phyloP scores from a whole-genome alignment of 768 basidiomycete genomes.

The Russula ochroleuca region DNA sequence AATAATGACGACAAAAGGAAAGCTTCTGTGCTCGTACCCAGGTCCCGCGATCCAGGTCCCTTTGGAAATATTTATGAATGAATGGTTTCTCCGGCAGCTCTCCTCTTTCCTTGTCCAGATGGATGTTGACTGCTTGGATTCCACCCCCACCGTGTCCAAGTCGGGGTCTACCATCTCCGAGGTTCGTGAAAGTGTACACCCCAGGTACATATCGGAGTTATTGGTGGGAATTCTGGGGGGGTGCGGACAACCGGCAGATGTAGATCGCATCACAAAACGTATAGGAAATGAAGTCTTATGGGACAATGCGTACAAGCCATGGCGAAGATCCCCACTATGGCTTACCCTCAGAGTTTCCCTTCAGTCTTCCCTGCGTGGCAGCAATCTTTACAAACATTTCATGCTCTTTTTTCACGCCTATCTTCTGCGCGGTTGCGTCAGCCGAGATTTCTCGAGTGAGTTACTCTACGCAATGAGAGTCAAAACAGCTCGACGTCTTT shows the following conservation, averaged over 20 bases:
- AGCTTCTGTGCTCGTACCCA: conserved; percentile 45
- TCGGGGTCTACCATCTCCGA: conserved; percentile 32
- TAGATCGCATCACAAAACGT: conserved; percentile 39
- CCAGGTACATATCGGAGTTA: conserved; percentile 48
- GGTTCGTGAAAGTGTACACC: conserved; percentile 40
- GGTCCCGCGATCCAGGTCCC: conserved; percentile 42
- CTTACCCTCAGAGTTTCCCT: conserved; percentile 45
- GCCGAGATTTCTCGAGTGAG: conserved; percentile 32
- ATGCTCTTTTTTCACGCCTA: conserved; percentile 38
- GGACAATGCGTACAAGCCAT: conserved; percentile 38
- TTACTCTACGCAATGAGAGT: conserved; percentile 33
- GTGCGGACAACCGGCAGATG: conserved; percentile 34
- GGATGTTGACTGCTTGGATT: conserved; percentile 35
- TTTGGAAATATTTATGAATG: conserved; percentile 31
- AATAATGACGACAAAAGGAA: conserved; percentile 41
- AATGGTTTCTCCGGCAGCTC: conserved; percentile 37
- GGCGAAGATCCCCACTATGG: conserved; percentile 52
- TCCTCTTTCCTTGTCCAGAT: conserved; percentile 40
- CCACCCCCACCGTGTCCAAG: conserved; percentile 38
- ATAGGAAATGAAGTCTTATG: conserved; percentile 47
- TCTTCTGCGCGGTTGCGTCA: conserved; percentile 26
- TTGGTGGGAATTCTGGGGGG: conserved; percentile 47
- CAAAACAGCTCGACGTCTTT: conserved; percentile 31
- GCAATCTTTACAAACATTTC: conserved; percentile 44
- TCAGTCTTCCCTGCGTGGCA: conserved; percentile 31